These are phyloP conservation scores for Hebeloma cylindrosporum DNA, from an alignment of 768 basidiomycete genomes.

Conservation along the genomic window DNA sequence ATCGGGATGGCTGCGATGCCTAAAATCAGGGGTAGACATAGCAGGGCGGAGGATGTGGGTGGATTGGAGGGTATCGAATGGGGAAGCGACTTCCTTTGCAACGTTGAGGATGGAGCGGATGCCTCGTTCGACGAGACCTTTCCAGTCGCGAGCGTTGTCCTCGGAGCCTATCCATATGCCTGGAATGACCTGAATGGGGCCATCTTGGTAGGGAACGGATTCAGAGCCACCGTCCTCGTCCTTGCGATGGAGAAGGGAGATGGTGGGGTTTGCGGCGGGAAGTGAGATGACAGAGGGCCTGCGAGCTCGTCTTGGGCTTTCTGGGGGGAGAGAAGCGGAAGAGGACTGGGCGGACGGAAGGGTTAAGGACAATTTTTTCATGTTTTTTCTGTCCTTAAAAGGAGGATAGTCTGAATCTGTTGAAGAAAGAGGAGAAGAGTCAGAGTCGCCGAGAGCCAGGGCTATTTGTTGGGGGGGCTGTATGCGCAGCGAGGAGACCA, in stretches of 20 bases:
- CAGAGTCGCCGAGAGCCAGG: slow-evolving; percentile 45
- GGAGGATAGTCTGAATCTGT: slow-evolving; percentile 53
- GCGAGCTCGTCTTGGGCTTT: slow-evolving; percentile 43
- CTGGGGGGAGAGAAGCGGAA: slow-evolving; percentile 36
- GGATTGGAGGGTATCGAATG: slow-evolving; percentile 51
- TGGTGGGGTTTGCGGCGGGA: slow-evolving; percentile 51
- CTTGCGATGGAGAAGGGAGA: slow-evolving; percentile 57
- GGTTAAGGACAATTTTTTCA: slow-evolving; percentile 74
- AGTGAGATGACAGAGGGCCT: slow-evolving; percentile 76
- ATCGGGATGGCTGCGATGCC: slow-evolving; percentile 34
- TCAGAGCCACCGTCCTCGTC: slow-evolving; percentile 60
- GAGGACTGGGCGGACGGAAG: slow-evolving; percentile 65
- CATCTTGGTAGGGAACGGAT: slow-evolving; percentile 70
- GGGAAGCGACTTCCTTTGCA: slow-evolving; percentile 85
- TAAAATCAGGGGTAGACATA: slow-evolving; percentile 68
- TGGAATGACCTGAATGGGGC: slow-evolving; percentile 83
- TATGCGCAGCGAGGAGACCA: slow-evolving; percentile 59
- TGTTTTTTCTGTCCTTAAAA: slow-evolving; percentile 57
- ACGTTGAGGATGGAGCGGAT: slow-evolving; percentile 88
- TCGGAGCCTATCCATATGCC: slow-evolving; percentile 90
- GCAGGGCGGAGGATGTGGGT: slow-evolving; percentile 56
- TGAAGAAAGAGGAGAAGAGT: slow-evolving; percentile 52
- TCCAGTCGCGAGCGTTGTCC: slow-evolving; percentile 87
- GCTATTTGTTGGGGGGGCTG: slow-evolving; percentile 55
- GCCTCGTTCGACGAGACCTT: slow-evolving; percentile 61